These are phyloP conservation scores for Fusarium sp. DNA, from an alignment of 2,329 filamentous ascomycete species.

Conservation along the genomic window DNA sequence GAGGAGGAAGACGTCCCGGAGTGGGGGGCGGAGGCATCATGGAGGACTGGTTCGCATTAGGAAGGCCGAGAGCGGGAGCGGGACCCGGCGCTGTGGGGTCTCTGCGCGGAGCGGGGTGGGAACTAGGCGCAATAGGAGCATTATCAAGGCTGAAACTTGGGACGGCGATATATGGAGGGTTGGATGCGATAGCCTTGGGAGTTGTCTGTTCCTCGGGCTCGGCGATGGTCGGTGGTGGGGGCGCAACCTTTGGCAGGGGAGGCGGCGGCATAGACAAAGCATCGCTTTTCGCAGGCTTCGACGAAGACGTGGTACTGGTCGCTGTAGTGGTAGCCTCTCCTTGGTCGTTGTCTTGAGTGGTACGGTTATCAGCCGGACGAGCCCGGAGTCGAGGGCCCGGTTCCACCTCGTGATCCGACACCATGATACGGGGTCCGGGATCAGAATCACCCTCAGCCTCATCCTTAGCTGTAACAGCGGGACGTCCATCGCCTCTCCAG, in stretches of 20 bases:
- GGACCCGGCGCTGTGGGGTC: conserved; percentile 31
- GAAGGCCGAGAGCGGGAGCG: conserved; percentile 13
- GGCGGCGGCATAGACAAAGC: conserved; percentile 54
- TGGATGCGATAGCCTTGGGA: conserved; percentile 58
- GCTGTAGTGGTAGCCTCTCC: conserved; percentile 11
- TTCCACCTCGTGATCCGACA: conserved; percentile 44
- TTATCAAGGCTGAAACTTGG: conserved; percentile 61
- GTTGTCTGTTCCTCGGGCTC: conserved; percentile 59
- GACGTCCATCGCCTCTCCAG: conserved; percentile 34
- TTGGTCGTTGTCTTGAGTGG: conserved; percentile 24
- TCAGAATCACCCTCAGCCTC: conserved; percentile 16
- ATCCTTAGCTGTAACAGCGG: conserved; percentile 16
- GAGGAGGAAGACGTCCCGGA: conserved; percentile 37
- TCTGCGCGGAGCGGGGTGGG: conserved; percentile 30
- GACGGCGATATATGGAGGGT: conserved; percentile 46
- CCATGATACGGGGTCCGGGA: conserved; percentile 35
- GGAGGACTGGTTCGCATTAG: conserved; percentile 17
- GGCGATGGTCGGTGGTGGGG: conserved; percentile 36
- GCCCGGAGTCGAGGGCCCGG: conserved; percentile 39
- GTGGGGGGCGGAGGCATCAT: conserved; percentile 48
- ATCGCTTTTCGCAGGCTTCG: conserved; percentile 38
- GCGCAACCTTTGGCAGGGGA: conserved; percentile 49
- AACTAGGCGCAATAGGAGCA: conserved; percentile 37
- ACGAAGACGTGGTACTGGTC: not conserved
- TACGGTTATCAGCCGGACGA: conserved; percentile 42